phyloP scores from a whole-genome alignment of 2,329 filamentous ascomycete species.

The Phyllosticta citrichinensis region DNA sequence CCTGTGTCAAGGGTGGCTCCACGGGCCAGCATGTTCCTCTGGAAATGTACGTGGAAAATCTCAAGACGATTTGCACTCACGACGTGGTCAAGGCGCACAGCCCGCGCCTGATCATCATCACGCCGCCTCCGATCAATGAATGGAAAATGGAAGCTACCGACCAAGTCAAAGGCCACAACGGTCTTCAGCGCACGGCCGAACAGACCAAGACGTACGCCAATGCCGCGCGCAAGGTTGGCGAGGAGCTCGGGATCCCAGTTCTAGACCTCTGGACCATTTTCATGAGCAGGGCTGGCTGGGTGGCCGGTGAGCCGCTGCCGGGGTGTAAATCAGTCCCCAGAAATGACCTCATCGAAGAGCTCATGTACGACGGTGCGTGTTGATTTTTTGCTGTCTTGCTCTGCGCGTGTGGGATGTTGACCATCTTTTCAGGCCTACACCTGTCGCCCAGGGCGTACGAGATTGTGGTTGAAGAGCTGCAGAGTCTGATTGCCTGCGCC shows the following conservation, averaged over 20 bases:
- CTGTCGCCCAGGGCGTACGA: conserved; percentile 47
- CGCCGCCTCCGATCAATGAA: conserved; percentile 76
- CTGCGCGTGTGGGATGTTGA: conserved; percentile 7
- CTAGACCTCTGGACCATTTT: conserved; percentile 74
- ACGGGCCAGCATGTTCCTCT: conserved; percentile 69
- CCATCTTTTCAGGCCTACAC: conserved; percentile 41
- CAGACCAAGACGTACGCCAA: conserved; percentile 54
- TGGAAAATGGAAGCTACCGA: conserved; percentile 49
- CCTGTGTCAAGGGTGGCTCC: conserved; percentile 53
- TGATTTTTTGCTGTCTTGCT: neutral
- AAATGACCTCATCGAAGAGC: conserved; percentile 43
- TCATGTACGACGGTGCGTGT: conserved; percentile 47
- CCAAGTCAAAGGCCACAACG: conserved; percentile 27
- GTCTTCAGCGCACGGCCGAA: conserved; percentile 45
- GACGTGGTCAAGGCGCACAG: conserved; percentile 58
- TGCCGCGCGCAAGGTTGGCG: conserved; percentile 55
- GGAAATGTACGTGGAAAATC: conserved; percentile 63
- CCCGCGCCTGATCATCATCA: conserved; percentile 65
- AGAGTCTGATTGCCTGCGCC: conserved; percentile 38
- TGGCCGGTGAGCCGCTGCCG: conserved; percentile 36
- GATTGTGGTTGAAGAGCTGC: conserved; percentile 44
- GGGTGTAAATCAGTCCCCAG: conserved; percentile 49
- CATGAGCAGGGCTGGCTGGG: conserved; percentile 54
- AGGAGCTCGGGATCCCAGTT: conserved; percentile 47
- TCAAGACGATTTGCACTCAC: conserved; percentile 63